These are phyloP conservation scores for Prunus mongolica DNA, from an alignment of 306 rosid species.

Conservation along the genomic window DNA sequence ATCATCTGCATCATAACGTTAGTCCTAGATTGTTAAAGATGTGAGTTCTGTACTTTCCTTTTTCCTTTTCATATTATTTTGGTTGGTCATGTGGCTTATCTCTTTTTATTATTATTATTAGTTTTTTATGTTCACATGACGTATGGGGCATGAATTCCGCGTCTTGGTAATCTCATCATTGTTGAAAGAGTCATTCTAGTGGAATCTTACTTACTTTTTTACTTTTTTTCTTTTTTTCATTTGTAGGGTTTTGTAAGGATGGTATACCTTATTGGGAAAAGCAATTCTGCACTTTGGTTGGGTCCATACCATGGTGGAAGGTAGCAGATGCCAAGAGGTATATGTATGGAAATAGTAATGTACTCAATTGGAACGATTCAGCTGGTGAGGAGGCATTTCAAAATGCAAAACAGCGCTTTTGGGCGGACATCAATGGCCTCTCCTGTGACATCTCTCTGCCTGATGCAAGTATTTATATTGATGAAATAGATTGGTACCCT, in stretches of 20 bases:
- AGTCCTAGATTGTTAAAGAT: background rate
- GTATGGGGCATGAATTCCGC: background rate
- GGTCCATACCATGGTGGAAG: slow-evolving; percentile 79
- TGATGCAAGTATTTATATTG: slow-evolving; percentile 52
- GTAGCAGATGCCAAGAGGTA: slow-evolving; percentile 50
- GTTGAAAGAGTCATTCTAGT: background rate
- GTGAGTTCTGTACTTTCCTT: background rate
- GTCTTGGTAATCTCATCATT: background rate
- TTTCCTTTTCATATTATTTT: background rate
- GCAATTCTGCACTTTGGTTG: slow-evolving; percentile 55
- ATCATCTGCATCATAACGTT: background rate
- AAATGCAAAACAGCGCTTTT: slow-evolving; percentile 58
- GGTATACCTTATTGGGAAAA: slow-evolving; percentile 93
- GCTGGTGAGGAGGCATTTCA: slow-evolving; percentile 74
- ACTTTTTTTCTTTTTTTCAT: background rate
- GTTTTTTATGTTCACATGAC: background rate
- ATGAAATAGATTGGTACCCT: slow-evolving; percentile 72
- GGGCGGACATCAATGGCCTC: slow-evolving; percentile 56
- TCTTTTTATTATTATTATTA: background rate
- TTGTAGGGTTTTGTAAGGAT: slow-evolving; percentile 48
- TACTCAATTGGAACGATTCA: slow-evolving; percentile 67
- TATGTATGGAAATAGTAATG: slow-evolving; percentile 40
- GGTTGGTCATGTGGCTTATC: background rate
- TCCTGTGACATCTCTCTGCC: slow-evolving; percentile 41
- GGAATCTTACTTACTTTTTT: background rate